Percentiles rank a stretch among this genome's conserved stretches.
These are phyloP conservation scores for Fusarium nisikadoi DNA, from an alignment of 2,329 filamentous ascomycete genomes.

Conservation along the genomic window DNA sequence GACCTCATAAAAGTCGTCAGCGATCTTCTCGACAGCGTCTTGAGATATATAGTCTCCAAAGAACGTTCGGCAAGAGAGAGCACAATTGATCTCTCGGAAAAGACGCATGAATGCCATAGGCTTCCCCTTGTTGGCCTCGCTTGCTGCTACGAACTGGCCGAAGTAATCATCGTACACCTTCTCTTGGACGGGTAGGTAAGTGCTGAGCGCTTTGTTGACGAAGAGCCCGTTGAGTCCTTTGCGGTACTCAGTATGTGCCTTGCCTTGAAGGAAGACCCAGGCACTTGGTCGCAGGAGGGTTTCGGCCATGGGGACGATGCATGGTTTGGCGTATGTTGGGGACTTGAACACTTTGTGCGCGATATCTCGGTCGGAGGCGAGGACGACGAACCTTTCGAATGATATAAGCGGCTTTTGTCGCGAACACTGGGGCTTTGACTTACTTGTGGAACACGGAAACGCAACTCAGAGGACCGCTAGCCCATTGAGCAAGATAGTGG, in stretches of 20 bases:
- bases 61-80: conserved; percentile 81
- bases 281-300: conserved; percentile 73
- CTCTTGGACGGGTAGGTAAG: conserved; percentile 79
- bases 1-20: conserved; percentile 81
- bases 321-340: conserved; percentile 78
- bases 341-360: conserved; percentile 87
- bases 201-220: conserved; percentile 75
- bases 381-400: conserved; percentile 75
- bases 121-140: conserved; percentile 60
- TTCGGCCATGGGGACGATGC: conserved; percentile 80
- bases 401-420: not conserved
- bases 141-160: conserved; percentile 71
- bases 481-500: conserved; percentile 80
- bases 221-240: conserved; percentile 80
- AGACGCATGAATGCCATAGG: conserved; percentile 75
- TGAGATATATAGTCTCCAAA: conserved; percentile 83
- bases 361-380: conserved; percentile 80
- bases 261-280: conserved; percentile 84
- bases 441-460: conserved; percentile 90
- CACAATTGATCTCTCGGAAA: conserved; percentile 83
- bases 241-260: conserved; percentile 79
- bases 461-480: conserved; percentile 80
- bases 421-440: not conserved
- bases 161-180: conserved; percentile 79
- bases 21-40: conserved; percentile 76